Base-by-base conservation (phyloP, 2,329 filamentous ascomycete genomes). In the Chalara sp. region DNA sequence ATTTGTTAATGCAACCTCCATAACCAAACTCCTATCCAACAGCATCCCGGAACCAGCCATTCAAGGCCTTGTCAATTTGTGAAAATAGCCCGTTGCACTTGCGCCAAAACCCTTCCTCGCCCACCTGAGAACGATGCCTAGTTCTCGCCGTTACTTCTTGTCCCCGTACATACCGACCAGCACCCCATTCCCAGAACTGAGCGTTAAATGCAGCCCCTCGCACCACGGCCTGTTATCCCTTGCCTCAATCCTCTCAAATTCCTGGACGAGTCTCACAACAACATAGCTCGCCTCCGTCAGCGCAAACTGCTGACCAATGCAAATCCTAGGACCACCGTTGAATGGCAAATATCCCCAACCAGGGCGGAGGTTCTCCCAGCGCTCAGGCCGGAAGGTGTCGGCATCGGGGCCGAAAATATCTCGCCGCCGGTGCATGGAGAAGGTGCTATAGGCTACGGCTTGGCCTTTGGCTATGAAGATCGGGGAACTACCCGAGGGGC, bases 401-500 rank as follows among this genome's bases (percentile, higher is more conserved):
- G 35, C 35, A 37, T 37, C 35, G 8, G 35, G 35, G 8, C 35
- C 35, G 35, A 2, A 37, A 37, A 37, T 8, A 37, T 37, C n/a
- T n/a, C 35, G 8, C 4, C 35, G 8, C 4, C 35, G 35, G 8
- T 8, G n/a, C 8, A 10, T 37, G 35, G n/a, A 8, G 35, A 10
- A 37, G 8, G 8, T 2, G 8, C 8, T 10, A 37, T 10, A 10
- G 8, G n/a, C 35, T 10, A 37, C 35, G 8, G n/a, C 8, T n/a
- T 37, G 8, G 35, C 45, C 13, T 39, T n/a, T 46, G 12, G 35
- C 13, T 31, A 51, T 42, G 37, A 51, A 37, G 13, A 51, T n/a
- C 1, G 49, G 60, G 3, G 50, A 47, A 37, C 52, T 48, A 2
- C 61, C 55, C 44, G 61, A 58, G 3, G 52, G 52, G 5, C 63